These are phyloP conservation scores for Trapa bicornis DNA, from an alignment of 345 rosid species.

Conservation along the genomic window DNA sequence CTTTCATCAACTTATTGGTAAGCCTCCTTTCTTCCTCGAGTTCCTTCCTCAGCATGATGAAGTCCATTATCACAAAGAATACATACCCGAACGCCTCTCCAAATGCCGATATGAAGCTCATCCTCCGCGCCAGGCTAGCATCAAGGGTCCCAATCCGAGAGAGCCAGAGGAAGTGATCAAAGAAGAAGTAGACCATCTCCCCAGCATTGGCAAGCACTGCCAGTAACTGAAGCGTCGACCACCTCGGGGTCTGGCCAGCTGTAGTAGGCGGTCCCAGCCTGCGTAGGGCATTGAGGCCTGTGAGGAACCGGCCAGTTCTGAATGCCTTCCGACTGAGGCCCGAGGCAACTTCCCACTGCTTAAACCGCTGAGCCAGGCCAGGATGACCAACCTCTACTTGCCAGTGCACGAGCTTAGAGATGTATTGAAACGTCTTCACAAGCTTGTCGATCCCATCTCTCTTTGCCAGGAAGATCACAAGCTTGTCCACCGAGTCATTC, in stretches of 20 bases:
- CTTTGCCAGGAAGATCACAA: constrained; percentile 82
- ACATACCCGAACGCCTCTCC: constrained; percentile 95
- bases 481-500: constrained; percentile 74
- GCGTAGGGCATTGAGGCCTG: constrained; percentile 75
- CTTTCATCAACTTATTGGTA: background rate
- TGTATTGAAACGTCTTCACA: constrained; percentile 93
- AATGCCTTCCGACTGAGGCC: constrained; percentile 95
- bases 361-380: constrained; percentile 43
- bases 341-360: constrained; percentile 89
- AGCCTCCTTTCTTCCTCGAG: constrained; percentile 35
- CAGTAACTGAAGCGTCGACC: constrained; percentile 22
- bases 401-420: constrained; percentile 86
- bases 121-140: constrained; percentile 42
- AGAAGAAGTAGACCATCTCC: constrained; percentile 92
- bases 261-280: constrained; percentile 28
- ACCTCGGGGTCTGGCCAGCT: constrained; percentile 25
- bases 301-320: constrained; percentile 81
- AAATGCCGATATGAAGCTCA: constrained; percentile 93
- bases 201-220: constrained; percentile 76
- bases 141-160: constrained; percentile 79
- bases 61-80: constrained; percentile 59
- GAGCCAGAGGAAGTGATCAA: constrained; percentile 90
- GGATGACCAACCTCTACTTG: constrained; percentile 43
- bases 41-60: constrained; percentile 47
- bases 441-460: constrained; percentile 98